Evolutionary conservation across 331 rosid species (phyloP).

Genomic region (Malus hybrid): DNA sequence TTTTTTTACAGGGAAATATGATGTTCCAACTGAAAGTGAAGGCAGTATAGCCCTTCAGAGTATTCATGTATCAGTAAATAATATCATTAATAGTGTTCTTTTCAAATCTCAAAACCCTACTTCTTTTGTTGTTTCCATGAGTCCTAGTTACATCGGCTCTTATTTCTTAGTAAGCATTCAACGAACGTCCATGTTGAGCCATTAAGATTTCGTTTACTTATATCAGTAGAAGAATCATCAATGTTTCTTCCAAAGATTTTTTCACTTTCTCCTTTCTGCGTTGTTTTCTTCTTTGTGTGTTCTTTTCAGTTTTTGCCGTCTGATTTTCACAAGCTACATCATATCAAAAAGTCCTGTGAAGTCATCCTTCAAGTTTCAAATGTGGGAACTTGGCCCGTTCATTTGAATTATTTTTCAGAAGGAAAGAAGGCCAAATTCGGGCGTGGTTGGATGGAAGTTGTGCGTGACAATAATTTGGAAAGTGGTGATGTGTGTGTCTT

Average conservation of each 20-base stretch:
- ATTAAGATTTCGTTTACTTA: not conserved
- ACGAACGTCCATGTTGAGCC: not conserved
- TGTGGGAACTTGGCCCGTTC: not conserved
- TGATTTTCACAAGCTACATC: not conserved
- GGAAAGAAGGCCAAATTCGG: not conserved
- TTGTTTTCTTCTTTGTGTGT: not conserved
- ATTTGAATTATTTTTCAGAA: not conserved
- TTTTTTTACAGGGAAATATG: not conserved
- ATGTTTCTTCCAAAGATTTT: not conserved
- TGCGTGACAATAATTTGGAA: not conserved
- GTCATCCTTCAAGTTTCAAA: not conserved
- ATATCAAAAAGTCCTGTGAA: not conserved
- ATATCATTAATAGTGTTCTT: too few relatives aligned
- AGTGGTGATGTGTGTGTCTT: not conserved
- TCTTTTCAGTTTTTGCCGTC: not conserved
- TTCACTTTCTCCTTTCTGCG: not conserved
- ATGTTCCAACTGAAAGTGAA: not conserved
- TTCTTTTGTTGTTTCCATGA: not conserved
- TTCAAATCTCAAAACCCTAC: not conserved
- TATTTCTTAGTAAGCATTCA: not conserved
- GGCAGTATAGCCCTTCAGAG: not conserved
- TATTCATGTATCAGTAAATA: too few relatives aligned
- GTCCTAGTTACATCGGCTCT: not conserved
- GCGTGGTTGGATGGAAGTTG: constrained; percentile 11
- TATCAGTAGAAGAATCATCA: not conserved